These are phyloP conservation scores for Arachis monticola DNA, from an alignment of 331 rosid genomes.

Conservation along the genomic window DNA sequence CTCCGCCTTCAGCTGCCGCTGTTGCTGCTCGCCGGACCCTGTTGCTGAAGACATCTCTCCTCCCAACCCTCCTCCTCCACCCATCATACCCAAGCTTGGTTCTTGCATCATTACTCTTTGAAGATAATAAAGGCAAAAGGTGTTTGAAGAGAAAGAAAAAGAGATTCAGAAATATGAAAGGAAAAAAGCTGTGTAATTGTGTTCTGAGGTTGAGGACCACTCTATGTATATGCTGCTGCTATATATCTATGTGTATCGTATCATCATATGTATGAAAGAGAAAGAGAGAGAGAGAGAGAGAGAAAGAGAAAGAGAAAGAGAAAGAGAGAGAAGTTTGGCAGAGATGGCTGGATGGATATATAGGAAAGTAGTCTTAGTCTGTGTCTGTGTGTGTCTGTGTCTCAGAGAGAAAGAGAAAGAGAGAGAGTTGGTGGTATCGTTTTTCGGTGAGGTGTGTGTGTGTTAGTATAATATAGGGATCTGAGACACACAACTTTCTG, in stretches of 20 bases:
- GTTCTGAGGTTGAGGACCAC: slow-evolving; percentile 47
- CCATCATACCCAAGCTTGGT: slow-evolving; percentile 75
- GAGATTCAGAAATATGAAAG: slow-evolving; percentile 5
- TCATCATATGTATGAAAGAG: not conserved
- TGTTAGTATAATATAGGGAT: slow-evolving; percentile 65
- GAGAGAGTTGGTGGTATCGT: slow-evolving; percentile 18
- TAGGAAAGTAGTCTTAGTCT: slow-evolving; percentile 19
- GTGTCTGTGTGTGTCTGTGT: slow-evolving; percentile 15
- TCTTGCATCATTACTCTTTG: slow-evolving; percentile 72
- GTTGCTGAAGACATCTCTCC: slow-evolving; percentile 41
- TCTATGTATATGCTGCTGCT: slow-evolving; percentile 24
- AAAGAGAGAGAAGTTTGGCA: slow-evolving; percentile 5
- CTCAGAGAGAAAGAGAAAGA: slow-evolving; percentile 12
- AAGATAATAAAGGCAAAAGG: not conserved
- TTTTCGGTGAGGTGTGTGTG: slow-evolving; percentile 27
- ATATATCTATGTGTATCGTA: not conserved
- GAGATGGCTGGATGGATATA: not conserved
- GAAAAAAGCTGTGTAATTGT: not conserved
- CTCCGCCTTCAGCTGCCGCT: slow-evolving; percentile 73
- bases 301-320: not conserved
- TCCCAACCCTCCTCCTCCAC: slow-evolving; percentile 45
- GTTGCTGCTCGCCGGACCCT: slow-evolving; percentile 46
- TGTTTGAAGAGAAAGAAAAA: slow-evolving; percentile 16
- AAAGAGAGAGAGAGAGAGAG: not conserved
- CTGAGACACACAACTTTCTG: slow-evolving; percentile 84